Evolutionary conservation across 257 asterid genomes (phyloP), one percentile per base, ranked within the genome.

Genomic region (Solanum acaule): DNA sequence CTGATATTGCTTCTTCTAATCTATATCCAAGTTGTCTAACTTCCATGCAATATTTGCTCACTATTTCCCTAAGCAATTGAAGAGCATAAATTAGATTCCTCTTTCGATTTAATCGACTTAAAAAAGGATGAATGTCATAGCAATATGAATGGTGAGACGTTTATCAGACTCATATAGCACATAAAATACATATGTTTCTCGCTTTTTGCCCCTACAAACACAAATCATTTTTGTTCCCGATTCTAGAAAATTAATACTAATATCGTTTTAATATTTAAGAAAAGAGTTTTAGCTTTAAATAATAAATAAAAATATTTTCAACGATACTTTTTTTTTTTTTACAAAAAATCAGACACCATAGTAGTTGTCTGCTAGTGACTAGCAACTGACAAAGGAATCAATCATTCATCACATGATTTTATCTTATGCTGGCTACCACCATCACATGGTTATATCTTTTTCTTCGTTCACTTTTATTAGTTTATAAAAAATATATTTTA

Each of bases 1-100:
- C 98, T 1, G 99, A 93, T 87, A 96, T 92, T 5, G 90, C 92
- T 90, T 96, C 98, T 88, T 93, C 90, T 86, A 97, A 65, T 91
- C 91, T 92, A 33, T 93, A 91, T 79, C 98, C 98, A 4, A 97
- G 93, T 46, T 91, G 46, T 29, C 99, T 89, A 6, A 94, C 92
- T 89, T 95, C 92, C 73, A 1, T 86, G 88, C 98, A 91, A 86
- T 96, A 97, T 37, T 84, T 84, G 90, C 96, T 90, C 88, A 94
- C 98, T 0, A 88, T 88, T 82, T 95, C 94, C 93, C 98, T 96
- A 71, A 29, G 23, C 85, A 72, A 61, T 33, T 20, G 11, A 46
- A 9, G 67, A 12, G 2, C 15, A 38, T 31, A 15, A 16, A 81
- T 81, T 27, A 78, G 8, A 73, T 16, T 44, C 6, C 1, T 42